Evolutionary conservation across 2,329 filamentous ascomycete species (phyloP).

Genomic region (Xylaria sp.): DNA sequence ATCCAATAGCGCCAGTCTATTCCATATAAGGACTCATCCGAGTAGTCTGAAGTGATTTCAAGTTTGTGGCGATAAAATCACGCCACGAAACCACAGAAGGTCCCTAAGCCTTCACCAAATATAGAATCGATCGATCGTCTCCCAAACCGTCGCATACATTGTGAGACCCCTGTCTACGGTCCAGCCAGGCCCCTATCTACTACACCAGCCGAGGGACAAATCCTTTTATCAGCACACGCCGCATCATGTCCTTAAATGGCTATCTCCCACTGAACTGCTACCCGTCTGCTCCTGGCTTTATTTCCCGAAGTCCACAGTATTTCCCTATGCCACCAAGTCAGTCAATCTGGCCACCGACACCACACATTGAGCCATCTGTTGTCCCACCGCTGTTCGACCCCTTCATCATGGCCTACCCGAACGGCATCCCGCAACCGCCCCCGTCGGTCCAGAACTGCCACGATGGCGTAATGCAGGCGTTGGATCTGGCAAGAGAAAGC

Average conservation of each 20-base stretch:
- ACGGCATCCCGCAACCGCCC: slow-evolving; percentile 10
- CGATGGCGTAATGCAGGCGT: slow-evolving; percentile 62
- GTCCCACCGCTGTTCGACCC: slow-evolving; percentile 16
- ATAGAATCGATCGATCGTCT: neutral
- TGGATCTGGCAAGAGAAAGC: slow-evolving; percentile 76
- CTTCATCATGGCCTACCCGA: slow-evolving; percentile 22
- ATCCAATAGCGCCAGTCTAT: neutral
- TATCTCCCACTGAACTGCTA: neutral
- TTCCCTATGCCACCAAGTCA: slow-evolving; percentile 1
- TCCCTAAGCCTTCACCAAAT: no score
- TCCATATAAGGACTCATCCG: neutral
- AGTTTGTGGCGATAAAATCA: neutral
- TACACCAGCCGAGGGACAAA: neutral
- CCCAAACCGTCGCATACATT: neutral
- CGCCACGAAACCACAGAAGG: no score
- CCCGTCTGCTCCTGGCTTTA: neutral
- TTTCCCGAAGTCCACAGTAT: neutral
- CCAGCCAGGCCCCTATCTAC: neutral
- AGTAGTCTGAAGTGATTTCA: neutral
- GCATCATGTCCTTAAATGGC: neutral
- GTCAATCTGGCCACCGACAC: slow-evolving; percentile 13
- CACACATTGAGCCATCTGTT: slow-evolving; percentile 13
- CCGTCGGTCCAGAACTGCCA: slow-evolving; percentile 33
- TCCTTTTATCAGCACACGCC: neutral
- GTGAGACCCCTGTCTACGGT: neutral